Evolutionary conservation across 1,139 yeast genomes (phyloP).

Genomic region (Geotrichum macrosporum): DNA sequence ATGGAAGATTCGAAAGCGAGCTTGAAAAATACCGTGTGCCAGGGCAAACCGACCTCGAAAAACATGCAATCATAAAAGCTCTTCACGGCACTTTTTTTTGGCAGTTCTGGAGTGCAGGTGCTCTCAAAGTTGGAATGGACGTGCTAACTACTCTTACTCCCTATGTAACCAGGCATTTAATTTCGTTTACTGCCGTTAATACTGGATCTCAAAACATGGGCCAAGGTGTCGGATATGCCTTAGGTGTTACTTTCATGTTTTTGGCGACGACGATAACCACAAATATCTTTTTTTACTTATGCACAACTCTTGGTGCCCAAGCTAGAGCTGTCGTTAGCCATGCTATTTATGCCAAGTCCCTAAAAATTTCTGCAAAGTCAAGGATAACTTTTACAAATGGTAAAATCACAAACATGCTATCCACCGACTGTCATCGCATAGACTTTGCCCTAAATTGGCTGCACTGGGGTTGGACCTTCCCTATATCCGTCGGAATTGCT

Average conservation of each 20-base stretch:
- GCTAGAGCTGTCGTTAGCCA: slow-evolving; percentile 62
- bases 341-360: slow-evolving; percentile 61
- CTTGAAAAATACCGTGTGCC: slow-evolving; percentile 39
- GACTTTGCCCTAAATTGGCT: slow-evolving; percentile 73
- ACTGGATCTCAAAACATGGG: slow-evolving; percentile 37
- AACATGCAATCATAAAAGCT: slow-evolving; percentile 43
- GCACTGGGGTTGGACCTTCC: slow-evolving; percentile 59
- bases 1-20: slow-evolving; percentile 41
- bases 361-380: slow-evolving; percentile 57
- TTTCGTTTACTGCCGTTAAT: slow-evolving; percentile 41
- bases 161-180: slow-evolving; percentile 49
- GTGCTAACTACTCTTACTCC: slow-evolving; percentile 50
- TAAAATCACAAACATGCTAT: slow-evolving; percentile 65
- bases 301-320: slow-evolving; percentile 65
- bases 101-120: slow-evolving; percentile 47
- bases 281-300: slow-evolving; percentile 59
- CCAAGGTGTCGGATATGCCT: slow-evolving; percentile 57
- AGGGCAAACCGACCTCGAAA: slow-evolving; percentile 25
- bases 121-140: slow-evolving; percentile 47
- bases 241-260: slow-evolving; percentile 50
- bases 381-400: slow-evolving; percentile 60
- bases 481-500: slow-evolving; percentile 50
- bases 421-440: slow-evolving; percentile 74
- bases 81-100: slow-evolving; percentile 54
- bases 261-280: slow-evolving; percentile 48